These are phyloP conservation scores for Moesziomyces globuligerus DNA, from an alignment of 1,284 basidiomycete genomes.

Conservation along the genomic window DNA sequence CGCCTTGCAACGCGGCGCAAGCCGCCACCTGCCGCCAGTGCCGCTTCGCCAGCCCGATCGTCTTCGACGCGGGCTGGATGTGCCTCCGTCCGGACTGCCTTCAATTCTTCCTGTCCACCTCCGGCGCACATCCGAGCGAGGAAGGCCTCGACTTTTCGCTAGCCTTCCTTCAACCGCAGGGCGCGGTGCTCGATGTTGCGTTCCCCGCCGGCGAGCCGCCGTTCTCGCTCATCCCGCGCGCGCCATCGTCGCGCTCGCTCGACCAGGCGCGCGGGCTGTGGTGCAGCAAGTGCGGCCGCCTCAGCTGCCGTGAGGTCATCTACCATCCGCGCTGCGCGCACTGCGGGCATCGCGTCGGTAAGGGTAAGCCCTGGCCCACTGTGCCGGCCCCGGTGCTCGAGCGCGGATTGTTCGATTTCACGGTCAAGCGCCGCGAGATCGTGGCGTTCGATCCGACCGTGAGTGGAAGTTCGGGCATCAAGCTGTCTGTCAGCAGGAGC, in stretches of 20 bases:
- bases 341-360: constrained; percentile 16
- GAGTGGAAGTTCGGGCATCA: constrained; percentile 14
- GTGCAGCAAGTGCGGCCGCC: constrained; percentile 34
- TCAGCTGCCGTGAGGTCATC: constrained; percentile 40
- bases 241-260: constrained; percentile 9
- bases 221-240: constrained; percentile 17
- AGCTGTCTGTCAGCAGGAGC: constrained; percentile 1
- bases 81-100: constrained; percentile 34
- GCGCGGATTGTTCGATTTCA: constrained; percentile 13
- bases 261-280: constrained; percentile 36
- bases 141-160: constrained; percentile 5
- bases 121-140: constrained; percentile 2
- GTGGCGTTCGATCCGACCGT: constrained; percentile 22
- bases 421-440: neutral
- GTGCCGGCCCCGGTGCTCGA: constrained; percentile 7
- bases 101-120: constrained; percentile 22
- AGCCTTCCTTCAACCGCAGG: constrained; percentile 15
- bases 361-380: constrained; percentile 15
- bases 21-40: constrained; percentile 21
- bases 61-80: constrained; percentile 42
- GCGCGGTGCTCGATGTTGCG: constrained; percentile 5
- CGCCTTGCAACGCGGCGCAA: constrained; percentile 15
- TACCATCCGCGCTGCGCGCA: constrained; percentile 30
- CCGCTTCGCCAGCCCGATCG: constrained; percentile 8
- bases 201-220: constrained; percentile 20